Conservation (phyloP, 1,284 basidiomycete genomes). For the Moniliella sp. region DNA sequence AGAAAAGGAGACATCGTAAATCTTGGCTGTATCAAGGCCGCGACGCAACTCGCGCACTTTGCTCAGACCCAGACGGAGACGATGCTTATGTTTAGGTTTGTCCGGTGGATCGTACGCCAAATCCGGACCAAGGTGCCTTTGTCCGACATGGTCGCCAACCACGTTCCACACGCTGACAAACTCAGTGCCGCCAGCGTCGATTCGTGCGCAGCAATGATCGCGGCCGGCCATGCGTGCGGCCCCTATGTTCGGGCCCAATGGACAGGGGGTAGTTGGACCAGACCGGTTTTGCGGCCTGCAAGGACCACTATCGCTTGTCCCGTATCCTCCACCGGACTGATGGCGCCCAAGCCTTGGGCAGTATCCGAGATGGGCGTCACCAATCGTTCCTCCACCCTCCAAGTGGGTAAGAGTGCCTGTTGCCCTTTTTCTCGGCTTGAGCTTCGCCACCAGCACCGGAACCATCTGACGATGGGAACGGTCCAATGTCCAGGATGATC, state of each 20-base stretch:
- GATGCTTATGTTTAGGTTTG: neutral
- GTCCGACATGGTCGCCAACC: conserved; percentile 15
- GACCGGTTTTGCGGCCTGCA: conserved; percentile 17
- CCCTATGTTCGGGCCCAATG: neutral
- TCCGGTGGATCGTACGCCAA: conserved; percentile 8
- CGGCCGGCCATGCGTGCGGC: neutral
- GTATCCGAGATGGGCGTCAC: conserved; percentile 10
- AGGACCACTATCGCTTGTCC: conserved; percentile 9
- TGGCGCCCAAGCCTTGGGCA: conserved; percentile 6
- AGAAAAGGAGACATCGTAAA: conserved; percentile 16
- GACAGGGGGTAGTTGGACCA: conserved; percentile 15
- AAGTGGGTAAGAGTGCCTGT: no score
- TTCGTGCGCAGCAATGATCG: conserved; percentile 20
- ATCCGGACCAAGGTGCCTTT: conserved; percentile 18
- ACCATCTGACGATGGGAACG: neutral
- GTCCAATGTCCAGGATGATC: conserved; percentile 10
- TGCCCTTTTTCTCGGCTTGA: no score
- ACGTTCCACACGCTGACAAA: conserved; percentile 8
- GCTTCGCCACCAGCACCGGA: no score
- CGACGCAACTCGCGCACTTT: conserved; percentile 15
- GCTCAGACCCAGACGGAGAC: neutral
- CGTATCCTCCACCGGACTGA: neutral
- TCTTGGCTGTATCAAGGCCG: conserved; percentile 15
- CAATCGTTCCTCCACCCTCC: conserved; percentile 9
- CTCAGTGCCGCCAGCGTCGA: conserved; percentile 10